Percentiles rank a stretch among this genome's conserved stretches.
These are phyloP conservation scores for Friedmanniomyces endolithicus DNA, from an alignment of 495 filamentous ascomycete species.

Conservation along the genomic window DNA sequence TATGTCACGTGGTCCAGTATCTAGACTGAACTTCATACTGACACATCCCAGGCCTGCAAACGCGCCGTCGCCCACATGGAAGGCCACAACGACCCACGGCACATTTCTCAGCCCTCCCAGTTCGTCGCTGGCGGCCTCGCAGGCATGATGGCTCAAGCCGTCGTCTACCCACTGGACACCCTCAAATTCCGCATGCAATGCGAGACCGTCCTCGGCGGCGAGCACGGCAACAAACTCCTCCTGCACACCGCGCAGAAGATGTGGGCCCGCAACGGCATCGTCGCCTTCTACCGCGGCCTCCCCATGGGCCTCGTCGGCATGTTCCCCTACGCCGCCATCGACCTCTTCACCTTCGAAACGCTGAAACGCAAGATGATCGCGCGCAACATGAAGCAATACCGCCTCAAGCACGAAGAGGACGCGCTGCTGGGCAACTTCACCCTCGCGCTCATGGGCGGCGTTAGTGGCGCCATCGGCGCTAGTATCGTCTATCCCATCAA, in stretches of 20 bases:
- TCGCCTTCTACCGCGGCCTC: constrained; percentile 79
- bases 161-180: constrained; percentile 92
- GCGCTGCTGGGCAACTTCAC: constrained; percentile 60
- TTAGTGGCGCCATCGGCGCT: constrained; percentile 87
- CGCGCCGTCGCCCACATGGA: constrained; percentile 73
- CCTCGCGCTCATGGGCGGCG: constrained; percentile 73
- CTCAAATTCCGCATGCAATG: constrained; percentile 98
- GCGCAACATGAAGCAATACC: constrained; percentile 48
- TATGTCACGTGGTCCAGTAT: constrained; percentile 23
- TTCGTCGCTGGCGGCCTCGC: constrained; percentile 87
- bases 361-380: constrained; percentile 61
- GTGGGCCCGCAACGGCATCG: constrained; percentile 59
- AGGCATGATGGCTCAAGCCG: constrained; percentile 88
- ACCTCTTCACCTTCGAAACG: constrained; percentile 88
- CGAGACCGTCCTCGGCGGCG: constrained; percentile 74
- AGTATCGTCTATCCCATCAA: constrained; percentile 90
- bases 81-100: constrained; percentile 70
- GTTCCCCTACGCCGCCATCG: constrained; percentile 96
- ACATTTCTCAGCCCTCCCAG: constrained; percentile 68
- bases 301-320: constrained; percentile 87
- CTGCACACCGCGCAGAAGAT: constrained; percentile 70
- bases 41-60: constrained; percentile 58
- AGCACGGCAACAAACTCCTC: constrained; percentile 74
- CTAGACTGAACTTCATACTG: background rate
- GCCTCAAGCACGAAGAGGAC: constrained; percentile 57